Evolutionary conservation across 179 eudicot genomes (phyloP).

Genomic region (Vitellaria paradoxa): DNA sequence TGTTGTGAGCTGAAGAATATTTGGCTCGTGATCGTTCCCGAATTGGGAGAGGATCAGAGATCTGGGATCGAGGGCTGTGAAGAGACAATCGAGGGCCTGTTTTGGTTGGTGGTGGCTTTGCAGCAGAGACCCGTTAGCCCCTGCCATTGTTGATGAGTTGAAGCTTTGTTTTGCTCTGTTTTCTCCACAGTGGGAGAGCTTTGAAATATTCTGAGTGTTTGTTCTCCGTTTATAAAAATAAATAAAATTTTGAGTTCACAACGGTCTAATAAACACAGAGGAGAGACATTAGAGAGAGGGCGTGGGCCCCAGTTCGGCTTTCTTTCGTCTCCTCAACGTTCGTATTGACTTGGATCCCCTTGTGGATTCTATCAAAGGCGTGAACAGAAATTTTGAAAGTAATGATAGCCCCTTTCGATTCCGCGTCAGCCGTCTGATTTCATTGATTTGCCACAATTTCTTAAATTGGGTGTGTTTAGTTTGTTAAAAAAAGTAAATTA

Average conservation of each 20-base stretch:
- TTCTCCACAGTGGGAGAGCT: background rate
- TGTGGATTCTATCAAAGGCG: too few relatives aligned
- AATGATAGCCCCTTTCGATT: background rate
- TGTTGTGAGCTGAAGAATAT: conserved; percentile 36
- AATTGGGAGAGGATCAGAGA: conserved; percentile 51
- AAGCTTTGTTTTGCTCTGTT: conserved; percentile 4
- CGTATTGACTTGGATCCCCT: conserved; percentile 17
- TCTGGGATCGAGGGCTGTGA: conserved; percentile 44
- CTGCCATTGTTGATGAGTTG: conserved; percentile 34
- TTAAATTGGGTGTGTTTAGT: too few relatives aligned
- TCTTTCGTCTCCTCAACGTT: conserved; percentile 9
- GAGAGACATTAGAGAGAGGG: conserved; percentile 15
- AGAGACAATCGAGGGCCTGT: conserved; percentile 23
- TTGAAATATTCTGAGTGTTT: background rate
- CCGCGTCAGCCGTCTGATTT: conserved; percentile 2
- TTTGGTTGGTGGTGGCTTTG: conserved; percentile 14
- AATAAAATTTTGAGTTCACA: conserved; percentile 16
- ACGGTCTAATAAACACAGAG: conserved; percentile 39
- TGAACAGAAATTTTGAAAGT: background rate
- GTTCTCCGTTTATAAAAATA: background rate
- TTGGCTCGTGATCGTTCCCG: conserved; percentile 23
- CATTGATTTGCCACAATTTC: background rate
- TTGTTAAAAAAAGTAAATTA: too few relatives aligned
- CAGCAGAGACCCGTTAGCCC: conserved; percentile 21
- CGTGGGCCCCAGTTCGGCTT: background rate